Percentiles rank a stretch among this genome's conserved stretches.
Evolutionary conservation across 2,329 filamentous ascomycete genomes (phyloP).

Genomic region (Escovopsis sp.): DNA sequence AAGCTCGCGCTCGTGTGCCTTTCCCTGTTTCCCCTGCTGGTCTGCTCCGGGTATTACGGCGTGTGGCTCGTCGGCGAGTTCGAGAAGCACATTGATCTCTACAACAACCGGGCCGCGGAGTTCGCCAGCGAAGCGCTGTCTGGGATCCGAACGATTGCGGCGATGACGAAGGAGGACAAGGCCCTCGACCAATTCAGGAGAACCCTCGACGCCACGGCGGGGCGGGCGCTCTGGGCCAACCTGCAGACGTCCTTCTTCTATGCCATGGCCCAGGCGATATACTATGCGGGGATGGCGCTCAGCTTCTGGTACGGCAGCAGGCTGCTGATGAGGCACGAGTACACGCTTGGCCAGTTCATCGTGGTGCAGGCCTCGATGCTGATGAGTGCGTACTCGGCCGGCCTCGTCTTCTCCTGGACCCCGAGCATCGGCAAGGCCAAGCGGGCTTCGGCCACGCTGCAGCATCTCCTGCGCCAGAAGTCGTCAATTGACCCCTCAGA

Average conservation of each 20-base stretch:
- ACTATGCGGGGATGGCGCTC: constrained; percentile 3
- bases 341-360: constrained; percentile 24
- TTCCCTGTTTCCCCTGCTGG: constrained; percentile 23
- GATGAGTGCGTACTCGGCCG: constrained; percentile 66
- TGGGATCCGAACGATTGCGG: constrained; percentile 8
- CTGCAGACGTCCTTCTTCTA: constrained; percentile 1
- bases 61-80: constrained; percentile 14
- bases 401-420: constrained; percentile 71
- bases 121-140: constrained; percentile 7
- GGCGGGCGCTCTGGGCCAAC: neutral
- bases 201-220: neutral
- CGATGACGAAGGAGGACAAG: constrained; percentile 3
- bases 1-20: constrained; percentile 29
- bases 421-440: constrained; percentile 80
- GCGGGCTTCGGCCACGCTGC: constrained; percentile 60
- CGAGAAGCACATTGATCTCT: constrained; percentile 2
- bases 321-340: constrained; percentile 18
- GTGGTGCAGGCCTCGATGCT: constrained; percentile 28
- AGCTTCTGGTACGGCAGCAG: constrained; percentile 6
- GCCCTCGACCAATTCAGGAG: neutral
- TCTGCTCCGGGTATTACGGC: constrained; percentile 25
- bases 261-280: neutral
- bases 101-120: neutral
- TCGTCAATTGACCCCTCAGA: constrained; percentile 69
- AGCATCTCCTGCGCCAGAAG: constrained; percentile 61